phyloP scores from a whole-genome alignment of 2,329 filamentous ascomycete species.

The Diaporthe sp. region DNA sequence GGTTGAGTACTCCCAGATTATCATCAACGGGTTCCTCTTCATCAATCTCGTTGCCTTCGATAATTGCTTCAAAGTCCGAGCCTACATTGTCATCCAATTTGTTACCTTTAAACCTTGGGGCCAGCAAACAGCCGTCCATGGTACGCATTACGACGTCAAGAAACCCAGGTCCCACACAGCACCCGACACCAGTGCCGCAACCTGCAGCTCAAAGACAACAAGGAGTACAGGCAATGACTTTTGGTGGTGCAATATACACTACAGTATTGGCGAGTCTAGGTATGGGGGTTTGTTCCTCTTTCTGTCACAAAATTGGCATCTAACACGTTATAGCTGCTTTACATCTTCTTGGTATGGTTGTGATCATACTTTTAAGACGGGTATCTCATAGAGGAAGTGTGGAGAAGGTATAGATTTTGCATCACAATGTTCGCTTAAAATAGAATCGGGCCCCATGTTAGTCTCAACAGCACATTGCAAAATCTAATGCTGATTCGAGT shows the following conservation, averaged over 20 bases:
- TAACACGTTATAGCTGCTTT: neutral
- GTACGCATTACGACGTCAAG: neutral
- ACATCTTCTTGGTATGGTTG: neutral
- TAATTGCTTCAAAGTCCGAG: neutral
- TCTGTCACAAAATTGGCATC: neutral
- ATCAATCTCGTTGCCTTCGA: neutral
- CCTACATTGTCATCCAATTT: neutral
- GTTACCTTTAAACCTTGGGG: neutral
- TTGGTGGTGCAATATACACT: neutral
- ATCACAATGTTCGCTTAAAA: neutral
- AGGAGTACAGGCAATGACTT: neutral
- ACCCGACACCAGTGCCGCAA: neutral
- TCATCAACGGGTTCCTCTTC: neutral
- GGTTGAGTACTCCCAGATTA: neutral
- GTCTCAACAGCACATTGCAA: too few species aligned
- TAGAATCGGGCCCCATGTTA: too few species aligned
- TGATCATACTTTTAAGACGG: neutral
- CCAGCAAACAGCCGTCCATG: neutral
- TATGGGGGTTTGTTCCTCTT: neutral
- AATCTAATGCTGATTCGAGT: too few species aligned
- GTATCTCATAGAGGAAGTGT: neutral
- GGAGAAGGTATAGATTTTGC: neutral
- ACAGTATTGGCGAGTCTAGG: slow-evolving; percentile 7
- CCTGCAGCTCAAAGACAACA: neutral
- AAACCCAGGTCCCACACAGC: neutral